These are phyloP conservation scores for Paramyrothecium sp. DNA, from an alignment of 2,329 filamentous ascomycete genomes.

Conservation along the genomic window DNA sequence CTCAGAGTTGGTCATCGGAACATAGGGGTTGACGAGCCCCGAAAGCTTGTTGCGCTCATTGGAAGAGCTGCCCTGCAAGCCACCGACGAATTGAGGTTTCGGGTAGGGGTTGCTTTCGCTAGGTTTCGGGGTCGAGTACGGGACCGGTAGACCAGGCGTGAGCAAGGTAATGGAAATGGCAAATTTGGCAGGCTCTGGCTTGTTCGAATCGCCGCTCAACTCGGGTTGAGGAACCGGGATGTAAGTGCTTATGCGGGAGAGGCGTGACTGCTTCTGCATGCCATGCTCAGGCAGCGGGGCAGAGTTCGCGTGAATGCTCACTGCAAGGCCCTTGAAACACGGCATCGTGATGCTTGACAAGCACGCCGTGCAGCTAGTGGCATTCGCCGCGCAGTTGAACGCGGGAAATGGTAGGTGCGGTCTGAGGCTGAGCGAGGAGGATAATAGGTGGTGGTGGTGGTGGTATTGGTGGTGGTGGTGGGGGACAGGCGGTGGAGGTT, in stretches of 20 bases:
- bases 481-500: conserved; percentile 7
- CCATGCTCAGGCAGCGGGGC: conserved; percentile 88
- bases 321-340: conserved; percentile 98
- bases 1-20: conserved; percentile 85
- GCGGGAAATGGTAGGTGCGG: neutral
- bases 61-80: conserved; percentile 53
- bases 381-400: neutral
- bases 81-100: conserved; percentile 77
- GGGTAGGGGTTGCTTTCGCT: conserved; percentile 76
- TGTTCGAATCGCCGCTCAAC: conserved; percentile 59
- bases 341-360: conserved; percentile 57
- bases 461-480: neutral
- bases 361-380: neutral
- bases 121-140: conserved; percentile 86
- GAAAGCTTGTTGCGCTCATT: conserved; percentile 45
- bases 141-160: conserved; percentile 82
- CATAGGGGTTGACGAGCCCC: conserved; percentile 75
- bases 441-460: neutral
- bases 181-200: conserved; percentile 91
- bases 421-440: neutral
- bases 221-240: conserved; percentile 92
- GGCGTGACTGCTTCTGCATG: conserved; percentile 88
- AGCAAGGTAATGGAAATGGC: conserved; percentile 97
- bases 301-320: conserved; percentile 85
- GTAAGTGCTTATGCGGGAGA: conserved; percentile 92